A percentile compares a stretch with the other conserved stretches of the same genome.
Conservation (phyloP, 495 filamentous ascomycete genomes). For the Chaetomium fimeti region DNA sequence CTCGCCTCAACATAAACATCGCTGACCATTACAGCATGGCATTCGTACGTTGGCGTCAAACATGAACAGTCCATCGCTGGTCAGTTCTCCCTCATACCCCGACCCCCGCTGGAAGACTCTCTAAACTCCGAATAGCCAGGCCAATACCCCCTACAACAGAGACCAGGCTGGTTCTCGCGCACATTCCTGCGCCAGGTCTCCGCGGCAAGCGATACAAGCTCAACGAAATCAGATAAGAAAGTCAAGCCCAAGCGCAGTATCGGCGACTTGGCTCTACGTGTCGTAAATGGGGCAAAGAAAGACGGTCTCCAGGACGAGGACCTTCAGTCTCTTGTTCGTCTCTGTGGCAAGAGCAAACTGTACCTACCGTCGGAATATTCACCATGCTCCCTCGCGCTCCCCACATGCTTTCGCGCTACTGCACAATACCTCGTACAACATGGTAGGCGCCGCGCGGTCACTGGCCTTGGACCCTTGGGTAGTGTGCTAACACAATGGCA, state of each 20-base stretch:
- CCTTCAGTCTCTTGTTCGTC: constrained; percentile 63
- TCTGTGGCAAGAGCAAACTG: constrained; percentile 70
- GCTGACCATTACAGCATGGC: constrained; percentile 40
- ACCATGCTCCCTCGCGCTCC: constrained; percentile 61
- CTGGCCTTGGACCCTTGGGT: not conserved
- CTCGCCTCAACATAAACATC: not conserved
- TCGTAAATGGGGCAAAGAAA: constrained; percentile 46
- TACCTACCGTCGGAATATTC: constrained; percentile 65
- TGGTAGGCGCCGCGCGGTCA: constrained; percentile 48
- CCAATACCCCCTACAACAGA: constrained; percentile 16
- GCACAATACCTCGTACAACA: constrained; percentile 63
- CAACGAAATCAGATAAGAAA: constrained; percentile 33
- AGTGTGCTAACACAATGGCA: constrained; percentile 29
- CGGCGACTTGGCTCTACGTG: constrained; percentile 52
- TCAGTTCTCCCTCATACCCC: constrained; percentile 17
- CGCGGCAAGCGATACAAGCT: constrained; percentile 30
- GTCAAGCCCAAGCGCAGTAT: constrained; percentile 47
- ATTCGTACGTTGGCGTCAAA: constrained; percentile 38
- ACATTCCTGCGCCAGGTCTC: constrained; percentile 35
- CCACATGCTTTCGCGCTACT: constrained; percentile 72
- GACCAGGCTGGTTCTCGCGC: constrained; percentile 38
- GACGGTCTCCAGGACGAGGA: constrained; percentile 60
- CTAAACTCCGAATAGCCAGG: constrained; percentile 24
- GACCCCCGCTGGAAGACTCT: not conserved
- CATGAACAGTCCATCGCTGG: constrained; percentile 23